Evolutionary conservation across 192 early-diverging fungal species (phyloP).

Genomic region (Coemansia biformis): DNA sequence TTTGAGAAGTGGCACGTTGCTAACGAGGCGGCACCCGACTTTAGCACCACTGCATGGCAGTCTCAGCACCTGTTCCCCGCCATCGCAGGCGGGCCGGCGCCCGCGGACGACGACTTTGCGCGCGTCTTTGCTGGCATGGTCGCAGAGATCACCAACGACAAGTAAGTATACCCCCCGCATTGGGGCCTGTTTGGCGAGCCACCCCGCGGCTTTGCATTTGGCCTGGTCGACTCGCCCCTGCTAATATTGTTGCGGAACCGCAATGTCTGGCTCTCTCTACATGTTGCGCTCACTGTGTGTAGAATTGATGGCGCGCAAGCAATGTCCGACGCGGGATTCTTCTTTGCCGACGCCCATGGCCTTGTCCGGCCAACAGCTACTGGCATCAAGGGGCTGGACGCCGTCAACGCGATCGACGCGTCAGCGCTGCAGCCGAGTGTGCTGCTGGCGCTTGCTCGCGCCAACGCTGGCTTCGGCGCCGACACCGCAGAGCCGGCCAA

Average conservation of each 20-base stretch:
- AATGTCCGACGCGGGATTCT: conserved; percentile 40
- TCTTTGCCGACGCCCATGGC: conserved; percentile 35
- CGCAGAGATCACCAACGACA: conserved; percentile 34
- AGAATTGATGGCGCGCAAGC: conserved; percentile 28
- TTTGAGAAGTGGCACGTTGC: conserved; percentile 38
- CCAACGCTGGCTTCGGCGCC: conserved; percentile 30
- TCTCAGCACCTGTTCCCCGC: conserved; percentile 27
- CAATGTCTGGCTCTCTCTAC: too few species aligned
- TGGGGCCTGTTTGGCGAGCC: too few species aligned
- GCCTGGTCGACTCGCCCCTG: too few species aligned
- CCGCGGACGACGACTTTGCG: conserved; percentile 3
- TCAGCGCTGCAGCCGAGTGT: conserved; percentile 21
- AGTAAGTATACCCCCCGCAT: too few species aligned
- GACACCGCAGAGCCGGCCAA: conserved; percentile 2
- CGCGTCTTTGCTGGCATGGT: conserved; percentile 5
- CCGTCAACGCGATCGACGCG: conserved; percentile 23
- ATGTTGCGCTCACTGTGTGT: conserved; percentile 6
- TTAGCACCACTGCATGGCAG: conserved; percentile 35
- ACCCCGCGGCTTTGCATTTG: too few species aligned
- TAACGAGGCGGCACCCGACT: conserved; percentile 34
- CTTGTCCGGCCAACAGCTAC: conserved; percentile 24
- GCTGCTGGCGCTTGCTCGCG: conserved; percentile 14
- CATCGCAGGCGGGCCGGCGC: neutral
- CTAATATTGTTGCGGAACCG: too few species aligned
- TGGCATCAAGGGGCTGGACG: conserved; percentile 33